A percentile compares a stretch with the other conserved stretches of the same genome.
phyloP scores from a whole-genome alignment of 192 early-diverging fungal genomes.

The Coemansia sp. region DNA sequence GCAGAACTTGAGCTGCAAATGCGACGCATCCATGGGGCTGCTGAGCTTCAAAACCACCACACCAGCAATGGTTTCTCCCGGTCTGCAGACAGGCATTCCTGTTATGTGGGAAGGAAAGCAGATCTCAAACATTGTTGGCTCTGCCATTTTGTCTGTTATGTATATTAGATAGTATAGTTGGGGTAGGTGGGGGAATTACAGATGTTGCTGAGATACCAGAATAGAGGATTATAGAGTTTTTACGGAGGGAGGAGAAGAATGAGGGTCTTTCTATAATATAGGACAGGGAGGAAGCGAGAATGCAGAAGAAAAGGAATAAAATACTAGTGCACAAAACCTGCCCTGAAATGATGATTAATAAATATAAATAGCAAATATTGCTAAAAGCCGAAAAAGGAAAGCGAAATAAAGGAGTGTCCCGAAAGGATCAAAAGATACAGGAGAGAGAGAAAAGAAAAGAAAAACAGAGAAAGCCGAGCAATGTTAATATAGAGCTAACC shows the following conservation, averaged over 20 bases:
- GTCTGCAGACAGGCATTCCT: slow-evolving; percentile 44
- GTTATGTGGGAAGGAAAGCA: slow-evolving; percentile 56
- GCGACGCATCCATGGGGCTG: slow-evolving; percentile 42
- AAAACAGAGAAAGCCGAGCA: neutral
- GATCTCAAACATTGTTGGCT: slow-evolving; percentile 51
- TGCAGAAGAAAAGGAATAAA: neutral
- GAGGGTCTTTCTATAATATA: too few species aligned
- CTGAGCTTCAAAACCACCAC: slow-evolving; percentile 54
- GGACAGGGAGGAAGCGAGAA: neutral
- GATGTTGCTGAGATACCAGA: neutral
- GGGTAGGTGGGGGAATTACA: neutral
- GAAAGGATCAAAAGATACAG: neutral
- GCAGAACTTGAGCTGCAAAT: slow-evolving; percentile 45
- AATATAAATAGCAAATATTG: neutral
- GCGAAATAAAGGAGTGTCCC: slow-evolving; percentile 1
- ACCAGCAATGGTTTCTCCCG: slow-evolving; percentile 51
- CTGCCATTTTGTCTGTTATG: slow-evolving; percentile 21
- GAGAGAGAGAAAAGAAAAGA: neutral
- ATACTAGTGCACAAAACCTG: neutral
- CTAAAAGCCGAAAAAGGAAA: neutral
- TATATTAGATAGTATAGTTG: neutral
- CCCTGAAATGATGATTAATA: too few species aligned
- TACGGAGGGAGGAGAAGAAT: too few species aligned
- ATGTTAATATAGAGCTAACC: neutral
- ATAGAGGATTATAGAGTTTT: neutral